Conservation (phyloP, 2,329 filamentous ascomycete genomes). For the Calonectria hawksworthii region DNA sequence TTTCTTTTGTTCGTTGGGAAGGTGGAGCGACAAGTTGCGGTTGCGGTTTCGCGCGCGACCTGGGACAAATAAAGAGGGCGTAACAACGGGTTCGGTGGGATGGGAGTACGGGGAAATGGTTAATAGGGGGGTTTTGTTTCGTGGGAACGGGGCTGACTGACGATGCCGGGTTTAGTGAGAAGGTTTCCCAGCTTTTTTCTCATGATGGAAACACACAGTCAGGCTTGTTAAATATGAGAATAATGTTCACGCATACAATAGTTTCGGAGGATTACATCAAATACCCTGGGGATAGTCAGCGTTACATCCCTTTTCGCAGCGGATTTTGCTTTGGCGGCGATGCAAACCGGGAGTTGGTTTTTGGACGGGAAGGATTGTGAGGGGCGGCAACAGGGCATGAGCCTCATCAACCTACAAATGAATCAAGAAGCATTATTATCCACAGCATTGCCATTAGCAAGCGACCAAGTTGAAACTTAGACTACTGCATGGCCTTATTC, state of each 20-base stretch:
- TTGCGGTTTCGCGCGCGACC: neutral
- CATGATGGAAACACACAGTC: slow-evolving; percentile 1
- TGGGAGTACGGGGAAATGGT: slow-evolving; percentile 12
- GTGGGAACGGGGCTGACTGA: neutral
- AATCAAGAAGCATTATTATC: neutral
- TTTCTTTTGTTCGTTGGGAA: neutral
- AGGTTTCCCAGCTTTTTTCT: neutral
- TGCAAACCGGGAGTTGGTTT: neutral
- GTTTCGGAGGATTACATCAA: slow-evolving; percentile 23
- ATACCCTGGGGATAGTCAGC: slow-evolving; percentile 25
- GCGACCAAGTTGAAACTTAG: no score
- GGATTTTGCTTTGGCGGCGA: slow-evolving; percentile 6
- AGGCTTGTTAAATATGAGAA: slow-evolving; percentile 13
- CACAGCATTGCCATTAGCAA: neutral
- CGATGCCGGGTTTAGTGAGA: neutral
- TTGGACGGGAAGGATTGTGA: neutral
- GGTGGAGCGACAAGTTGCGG: neutral
- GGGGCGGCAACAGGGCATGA: neutral
- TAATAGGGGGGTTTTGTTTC: neutral
- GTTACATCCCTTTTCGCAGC: slow-evolving; percentile 3
- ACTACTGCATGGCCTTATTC: neutral
- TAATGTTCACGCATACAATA: slow-evolving; percentile 18
- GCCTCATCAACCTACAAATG: neutral
- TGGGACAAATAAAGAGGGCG: neutral
- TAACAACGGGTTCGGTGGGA: neutral